Percentiles rank a stretch among this genome's conserved stretches.
These are phyloP conservation scores for Pythium chondricola DNA, from an alignment of 352 stramenopile genomes.

Conservation along the genomic window DNA sequence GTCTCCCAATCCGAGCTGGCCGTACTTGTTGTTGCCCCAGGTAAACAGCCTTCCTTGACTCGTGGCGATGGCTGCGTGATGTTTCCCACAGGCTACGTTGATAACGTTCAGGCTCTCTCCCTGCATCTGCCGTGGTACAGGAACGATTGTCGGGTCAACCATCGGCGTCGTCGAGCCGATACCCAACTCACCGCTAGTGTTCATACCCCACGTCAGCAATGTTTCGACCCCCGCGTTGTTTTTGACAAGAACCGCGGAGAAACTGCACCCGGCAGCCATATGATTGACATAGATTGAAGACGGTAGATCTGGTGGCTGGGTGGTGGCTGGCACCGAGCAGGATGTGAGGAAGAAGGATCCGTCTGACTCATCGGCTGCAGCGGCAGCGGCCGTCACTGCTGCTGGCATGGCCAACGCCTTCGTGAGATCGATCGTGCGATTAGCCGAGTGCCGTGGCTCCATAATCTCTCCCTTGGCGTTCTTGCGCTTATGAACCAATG, in stretches of 20 bases:
- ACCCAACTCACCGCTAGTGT: constrained; percentile 52
- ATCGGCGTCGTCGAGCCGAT: constrained; percentile 34
- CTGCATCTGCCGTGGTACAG: constrained; percentile 22
- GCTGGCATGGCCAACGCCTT: constrained; percentile 2
- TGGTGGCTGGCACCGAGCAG: neutral
- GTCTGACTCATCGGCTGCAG: neutral
- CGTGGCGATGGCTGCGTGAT: constrained; percentile 61
- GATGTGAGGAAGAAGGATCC: constrained; percentile 1
- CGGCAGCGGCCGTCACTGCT: neutral
- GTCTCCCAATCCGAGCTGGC: constrained; percentile 56
- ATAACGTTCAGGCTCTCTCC: constrained; percentile 35
- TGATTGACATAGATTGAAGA: constrained; percentile 40
- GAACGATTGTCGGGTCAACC: constrained; percentile 27
- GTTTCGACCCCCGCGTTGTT: constrained; percentile 26
- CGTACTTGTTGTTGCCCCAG: constrained; percentile 72
- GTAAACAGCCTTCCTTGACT: constrained; percentile 56
- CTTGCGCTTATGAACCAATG: constrained; percentile 36
- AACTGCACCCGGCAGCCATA: constrained; percentile 49
- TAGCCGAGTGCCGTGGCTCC: constrained; percentile 9
- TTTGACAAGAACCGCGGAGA: constrained; percentile 45
- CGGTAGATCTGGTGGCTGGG: neutral
- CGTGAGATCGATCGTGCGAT: constrained; percentile 27
- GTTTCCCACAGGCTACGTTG: constrained; percentile 61
- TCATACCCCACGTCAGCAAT: constrained; percentile 48
- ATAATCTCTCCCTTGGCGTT: constrained; percentile 24